A percentile compares a stretch with the other conserved stretches of the same genome.
These are phyloP conservation scores for Wickerhamiella cacticola DNA, from an alignment of 805 yeast genomes.

Conservation along the genomic window DNA sequence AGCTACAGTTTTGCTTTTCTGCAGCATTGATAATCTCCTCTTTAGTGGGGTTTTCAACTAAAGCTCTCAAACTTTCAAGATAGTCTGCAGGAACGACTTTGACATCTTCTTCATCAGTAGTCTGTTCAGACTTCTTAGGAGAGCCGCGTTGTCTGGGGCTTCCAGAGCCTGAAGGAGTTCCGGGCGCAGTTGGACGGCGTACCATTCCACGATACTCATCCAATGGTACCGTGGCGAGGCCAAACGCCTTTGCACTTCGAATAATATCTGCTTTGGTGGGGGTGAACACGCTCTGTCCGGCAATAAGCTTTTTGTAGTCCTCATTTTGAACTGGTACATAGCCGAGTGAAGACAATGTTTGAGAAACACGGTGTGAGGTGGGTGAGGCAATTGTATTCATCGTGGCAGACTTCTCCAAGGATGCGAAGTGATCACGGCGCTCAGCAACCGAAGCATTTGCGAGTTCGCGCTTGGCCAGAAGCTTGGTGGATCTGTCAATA, in stretches of 20 bases:
- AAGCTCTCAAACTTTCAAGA: conserved; percentile 24
- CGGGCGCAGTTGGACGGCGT: not conserved
- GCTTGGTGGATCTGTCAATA: conserved; percentile 2
- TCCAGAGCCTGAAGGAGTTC: not conserved
- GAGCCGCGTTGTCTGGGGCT: conserved; percentile 9
- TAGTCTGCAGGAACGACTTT: conserved; percentile 26
- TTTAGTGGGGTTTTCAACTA: conserved; percentile 26
- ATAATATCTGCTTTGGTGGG: conserved; percentile 29
- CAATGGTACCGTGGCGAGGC: conserved; percentile 34
- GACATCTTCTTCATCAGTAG: conserved; percentile 16
- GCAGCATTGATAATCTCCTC: conserved; percentile 25
- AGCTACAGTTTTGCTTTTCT: conserved; percentile 19
- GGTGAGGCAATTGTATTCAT: conserved; percentile 14
- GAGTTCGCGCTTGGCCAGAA: conserved; percentile 11
- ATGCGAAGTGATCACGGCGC: conserved; percentile 26
- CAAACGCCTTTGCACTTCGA: conserved; percentile 33
- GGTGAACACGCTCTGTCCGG: conserved; percentile 25
- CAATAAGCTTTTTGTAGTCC: conserved; percentile 28
- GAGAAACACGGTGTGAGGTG: conserved; percentile 24
- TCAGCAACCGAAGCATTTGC: conserved; percentile 21
- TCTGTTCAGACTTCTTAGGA: not conserved
- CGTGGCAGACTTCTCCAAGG: conserved; percentile 18
- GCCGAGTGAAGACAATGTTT: conserved; percentile 27
- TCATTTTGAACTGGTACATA: conserved; percentile 28
- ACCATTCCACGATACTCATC: conserved; percentile 32